Evolutionary conservation across 1,284 basidiomycete genomes (phyloP).

Genomic region (Neolentinus lepideus): DNA sequence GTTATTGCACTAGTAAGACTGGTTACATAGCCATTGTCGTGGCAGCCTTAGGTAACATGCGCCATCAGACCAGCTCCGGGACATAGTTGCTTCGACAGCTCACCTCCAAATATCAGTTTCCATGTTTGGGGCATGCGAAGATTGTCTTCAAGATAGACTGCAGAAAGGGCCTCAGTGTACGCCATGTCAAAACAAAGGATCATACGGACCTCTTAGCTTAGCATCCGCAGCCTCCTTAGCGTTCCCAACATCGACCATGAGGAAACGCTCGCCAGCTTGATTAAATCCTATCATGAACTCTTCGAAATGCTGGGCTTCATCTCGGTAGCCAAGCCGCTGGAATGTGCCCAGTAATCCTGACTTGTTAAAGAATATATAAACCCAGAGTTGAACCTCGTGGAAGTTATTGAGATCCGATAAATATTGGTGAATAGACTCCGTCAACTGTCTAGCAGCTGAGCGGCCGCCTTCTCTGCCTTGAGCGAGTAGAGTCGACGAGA

Average conservation of each 20-base stretch:
- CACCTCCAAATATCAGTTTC: constrained; percentile 59
- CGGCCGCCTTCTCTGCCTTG: constrained; percentile 53
- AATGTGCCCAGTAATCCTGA: constrained; percentile 48
- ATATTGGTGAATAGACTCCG: constrained; percentile 40
- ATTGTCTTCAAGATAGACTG: constrained; percentile 55
- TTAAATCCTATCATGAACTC: constrained; percentile 64
- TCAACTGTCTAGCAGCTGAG: constrained; percentile 42
- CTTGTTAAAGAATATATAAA: constrained; percentile 62
- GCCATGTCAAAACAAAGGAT: constrained; percentile 5
- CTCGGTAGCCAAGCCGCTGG: constrained; percentile 28
- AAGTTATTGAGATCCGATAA: constrained; percentile 34
- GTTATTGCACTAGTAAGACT: constrained; percentile 58
- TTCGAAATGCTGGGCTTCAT: constrained; percentile 38
- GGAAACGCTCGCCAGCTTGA: constrained; percentile 52
- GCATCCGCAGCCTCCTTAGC: constrained; percentile 69
- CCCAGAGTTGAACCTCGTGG: constrained; percentile 50
- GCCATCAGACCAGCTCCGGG: constrained; percentile 4
- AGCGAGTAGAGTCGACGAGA: constrained; percentile 40
- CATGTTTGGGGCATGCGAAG: constrained; percentile 52
- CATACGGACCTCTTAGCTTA: constrained; percentile 56
- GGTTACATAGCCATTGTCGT: constrained; percentile 68
- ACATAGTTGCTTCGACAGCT: constrained; percentile 5
- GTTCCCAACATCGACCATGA: constrained; percentile 65
- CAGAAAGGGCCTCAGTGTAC: constrained; percentile 2
- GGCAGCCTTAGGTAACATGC: constrained; percentile 38